phyloP scores from a whole-genome alignment of 208 protist genomes.

The Leishmania tropica region DNA sequence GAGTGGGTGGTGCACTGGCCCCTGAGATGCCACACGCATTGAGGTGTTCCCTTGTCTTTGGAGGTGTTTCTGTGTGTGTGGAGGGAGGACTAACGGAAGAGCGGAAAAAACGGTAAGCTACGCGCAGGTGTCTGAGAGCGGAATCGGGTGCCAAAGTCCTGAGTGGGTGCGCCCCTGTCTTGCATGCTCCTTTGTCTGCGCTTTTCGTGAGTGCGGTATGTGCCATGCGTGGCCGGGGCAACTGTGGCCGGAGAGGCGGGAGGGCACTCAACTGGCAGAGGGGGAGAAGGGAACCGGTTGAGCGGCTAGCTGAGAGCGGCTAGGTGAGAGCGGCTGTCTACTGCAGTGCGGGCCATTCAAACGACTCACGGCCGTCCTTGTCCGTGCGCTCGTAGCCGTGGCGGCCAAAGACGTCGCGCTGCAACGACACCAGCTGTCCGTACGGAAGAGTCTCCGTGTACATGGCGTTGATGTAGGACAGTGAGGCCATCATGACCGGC shows the following conservation, averaged over 20 bases:
- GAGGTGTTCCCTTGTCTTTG: background rate
- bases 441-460: slow-evolving; percentile 75
- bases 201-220: background rate
- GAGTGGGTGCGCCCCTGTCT: background rate
- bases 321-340: slow-evolving; percentile 22
- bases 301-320: background rate
- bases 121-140: background rate
- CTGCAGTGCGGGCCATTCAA: slow-evolving; percentile 86
- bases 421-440: slow-evolving; percentile 91
- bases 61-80: background rate
- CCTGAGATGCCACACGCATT: background rate
- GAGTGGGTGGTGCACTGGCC: background rate
- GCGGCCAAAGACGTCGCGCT: slow-evolving; percentile 91
- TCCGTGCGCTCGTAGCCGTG: slow-evolving; percentile 91
- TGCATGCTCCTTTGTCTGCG: no score
- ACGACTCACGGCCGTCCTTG: slow-evolving; percentile 79
- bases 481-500: slow-evolving; percentile 77
- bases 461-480: slow-evolving; percentile 89
- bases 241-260: background rate
- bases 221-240: background rate
- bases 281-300: background rate
- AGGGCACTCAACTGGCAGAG: background rate
- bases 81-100: background rate
- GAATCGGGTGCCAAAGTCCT: background rate
- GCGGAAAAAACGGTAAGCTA: background rate